Base-by-base conservation (phyloP, 2,329 filamentous ascomycete species). In the Aspergillus udagawae region DNA sequence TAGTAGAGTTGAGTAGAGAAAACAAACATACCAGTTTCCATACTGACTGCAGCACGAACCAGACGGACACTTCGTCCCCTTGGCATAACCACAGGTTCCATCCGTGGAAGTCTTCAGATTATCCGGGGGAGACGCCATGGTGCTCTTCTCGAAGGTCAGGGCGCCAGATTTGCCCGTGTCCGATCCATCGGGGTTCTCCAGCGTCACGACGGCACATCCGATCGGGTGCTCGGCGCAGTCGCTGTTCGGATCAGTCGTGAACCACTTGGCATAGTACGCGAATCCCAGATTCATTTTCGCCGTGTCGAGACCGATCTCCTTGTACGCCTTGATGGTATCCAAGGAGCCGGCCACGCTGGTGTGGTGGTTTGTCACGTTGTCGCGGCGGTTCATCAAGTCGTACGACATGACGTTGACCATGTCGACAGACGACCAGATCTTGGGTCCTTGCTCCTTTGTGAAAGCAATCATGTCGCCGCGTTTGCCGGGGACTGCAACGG, bases 381-480 rank as follows among this genome's bases (percentile, higher is more conserved):
- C 84, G 35, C 88, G 84, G 35, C 87, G 66, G 73, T 89, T 90
- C 82, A 88, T 87, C 50, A 91, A 69, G 67, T 91, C 88, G 69
- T 90, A 90, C 1, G 82, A 80, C 87, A 90, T 90, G 61, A 90
- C 66, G 63, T 90, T 90, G 66, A 90, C 77, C 65, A 85, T 87
- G 67, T 90, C 86, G 20, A 89, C 80, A 1, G 79, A 77, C 12
- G 75, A 68, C 75, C 82, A 83, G 62, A 90, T 87, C 56, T 78
- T 73, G 1, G 84, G 84, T 0, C 85, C 77, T 7, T 83, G 82
- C 25, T 80, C 71, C 4, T 75, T 59, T 0, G 81, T 87, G 67
- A 83, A 90, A n/a, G 85, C 86, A 3, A 90, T 81, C 84, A 90
- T 88, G 65, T 90, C 87, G 14, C 75, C 74, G 42, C 78, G 75